Base-by-base conservation (phyloP, 768 basidiomycete species). In the Pleurotus djamor region DNA sequence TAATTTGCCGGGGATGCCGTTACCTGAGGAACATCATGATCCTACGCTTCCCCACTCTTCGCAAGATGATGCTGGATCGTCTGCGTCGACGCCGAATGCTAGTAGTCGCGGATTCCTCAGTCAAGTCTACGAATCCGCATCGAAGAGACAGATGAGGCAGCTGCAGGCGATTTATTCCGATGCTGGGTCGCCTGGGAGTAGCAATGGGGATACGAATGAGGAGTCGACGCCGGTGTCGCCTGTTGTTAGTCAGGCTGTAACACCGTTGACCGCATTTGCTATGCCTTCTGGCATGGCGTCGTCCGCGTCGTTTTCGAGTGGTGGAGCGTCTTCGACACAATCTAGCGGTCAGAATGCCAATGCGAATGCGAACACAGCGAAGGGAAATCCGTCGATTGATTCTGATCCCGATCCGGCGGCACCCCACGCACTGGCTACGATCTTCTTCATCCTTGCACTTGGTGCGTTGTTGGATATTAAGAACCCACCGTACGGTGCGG, bases 381-480 rank as follows among this genome's bases (percentile, higher is more conserved):
- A 60, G 43, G 34, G 36, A 48, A 4, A 4, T n/a, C 14, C 43
- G 37, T 36, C 48, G 7, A 44, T 4, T 50, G 61, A 48, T 50
- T 65, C 70, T 16, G 51, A 65, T 28, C 47, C 16, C 16, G 57
- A 60, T 41, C 54, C 54, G n/a, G 14, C 54, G 6, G 54, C 67
- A 32, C 73, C 81, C 1, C 89, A 86, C 67, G 74, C 76, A 7
- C 76, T 88, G 28, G 80, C 84, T 0, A 76, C 79, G 36, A 60
- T 84, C 32, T 88, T 76, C 69, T 85, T 87, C 68, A 63, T 86
- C 17, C 79, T 88, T 47, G 83, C 86, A 1, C 76, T 88, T 8
- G 86, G 86, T 1, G 83, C 82, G 5, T 71, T 87, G n/a, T 71
- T 87, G 43, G 86, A 88, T 61, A 67, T 84, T 28, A 71, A 74